Percentiles rank a stretch among this genome's conserved stretches.
Conservation (phyloP, 176 grass and related monocot species). For the Metroxylon sagu region DNA sequence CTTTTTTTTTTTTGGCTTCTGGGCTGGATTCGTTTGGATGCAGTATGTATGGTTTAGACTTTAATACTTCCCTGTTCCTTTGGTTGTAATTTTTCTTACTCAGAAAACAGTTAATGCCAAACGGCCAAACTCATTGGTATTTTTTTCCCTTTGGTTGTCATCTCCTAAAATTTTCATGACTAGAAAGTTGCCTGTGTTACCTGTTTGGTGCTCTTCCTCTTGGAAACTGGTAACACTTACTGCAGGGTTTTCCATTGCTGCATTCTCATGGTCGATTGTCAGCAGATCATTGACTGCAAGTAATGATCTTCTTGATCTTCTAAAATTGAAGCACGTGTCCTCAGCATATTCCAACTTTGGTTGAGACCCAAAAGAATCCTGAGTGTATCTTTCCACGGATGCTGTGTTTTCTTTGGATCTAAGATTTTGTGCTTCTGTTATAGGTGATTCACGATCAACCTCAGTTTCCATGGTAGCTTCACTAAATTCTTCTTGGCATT, state of each 20-base stretch:
- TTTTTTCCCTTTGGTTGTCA: no score
- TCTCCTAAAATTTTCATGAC: no score
- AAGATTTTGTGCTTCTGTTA: slow-evolving; percentile 16
- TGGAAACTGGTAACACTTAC: slow-evolving; percentile 21
- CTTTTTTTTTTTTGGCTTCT: no score
- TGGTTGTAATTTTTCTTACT: no score
- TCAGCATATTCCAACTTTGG: slow-evolving; percentile 16
- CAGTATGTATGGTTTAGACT: no score
- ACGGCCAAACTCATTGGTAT: no score
- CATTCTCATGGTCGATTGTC: slow-evolving; percentile 19
- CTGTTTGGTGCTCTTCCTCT: slow-evolving; percentile 17
- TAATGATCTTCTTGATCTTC: slow-evolving; percentile 26
- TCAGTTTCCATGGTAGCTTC: slow-evolving; percentile 23
- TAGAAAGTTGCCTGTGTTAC: background rate
- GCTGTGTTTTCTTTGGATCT: background rate
- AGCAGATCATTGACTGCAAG: slow-evolving; percentile 13
- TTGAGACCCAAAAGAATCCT: slow-evolving; percentile 17
- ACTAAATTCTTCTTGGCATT: slow-evolving; percentile 7
- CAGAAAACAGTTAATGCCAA: no score
- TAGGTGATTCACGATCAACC: slow-evolving; percentile 19
- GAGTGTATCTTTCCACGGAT: background rate
- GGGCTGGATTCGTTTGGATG: no score
- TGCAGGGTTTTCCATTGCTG: background rate
- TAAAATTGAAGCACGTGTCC: slow-evolving; percentile 10
- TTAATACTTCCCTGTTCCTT: no score